These are phyloP conservation scores for Pseudogymnoascus sp. DNA, from an alignment of 2,329 filamentous ascomycete species.

Conservation along the genomic window DNA sequence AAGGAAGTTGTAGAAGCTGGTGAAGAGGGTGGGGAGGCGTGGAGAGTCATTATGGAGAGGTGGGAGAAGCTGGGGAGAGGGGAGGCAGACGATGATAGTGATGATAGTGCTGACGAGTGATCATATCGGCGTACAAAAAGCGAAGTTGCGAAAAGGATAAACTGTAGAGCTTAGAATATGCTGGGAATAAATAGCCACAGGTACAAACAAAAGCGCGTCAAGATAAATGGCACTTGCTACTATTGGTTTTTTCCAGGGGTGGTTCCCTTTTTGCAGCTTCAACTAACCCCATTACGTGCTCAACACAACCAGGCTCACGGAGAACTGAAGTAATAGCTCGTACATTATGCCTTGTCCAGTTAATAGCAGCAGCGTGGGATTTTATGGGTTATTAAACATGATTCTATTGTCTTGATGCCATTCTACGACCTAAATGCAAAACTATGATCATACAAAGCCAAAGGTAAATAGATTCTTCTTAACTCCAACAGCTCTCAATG, in stretches of 20 bases:
- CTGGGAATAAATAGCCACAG: background rate
- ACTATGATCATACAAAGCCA: background rate
- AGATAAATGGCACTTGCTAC: background rate
- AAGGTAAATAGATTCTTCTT: background rate
- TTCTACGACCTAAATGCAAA: background rate
- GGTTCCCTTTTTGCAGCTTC: background rate
- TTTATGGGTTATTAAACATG: too few relatives aligned
- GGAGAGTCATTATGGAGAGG: conserved; percentile 72
- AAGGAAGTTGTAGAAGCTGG: conserved; percentile 79
- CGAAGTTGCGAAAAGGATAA: too few relatives aligned
- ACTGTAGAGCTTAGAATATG: background rate
- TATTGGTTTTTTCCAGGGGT: background rate
- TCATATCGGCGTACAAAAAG: background rate
- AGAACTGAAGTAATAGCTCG: background rate
- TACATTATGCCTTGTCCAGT: background rate
- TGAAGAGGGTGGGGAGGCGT: conserved; percentile 60
- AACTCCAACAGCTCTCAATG: background rate
- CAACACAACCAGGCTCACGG: background rate
- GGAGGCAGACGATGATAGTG: conserved; percentile 31
- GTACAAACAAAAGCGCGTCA: background rate
- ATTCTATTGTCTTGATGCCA: background rate
- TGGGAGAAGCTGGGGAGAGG: conserved; percentile 56
- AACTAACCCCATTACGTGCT: too few relatives aligned
- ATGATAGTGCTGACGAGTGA: conserved; percentile 20
- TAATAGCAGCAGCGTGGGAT: too few relatives aligned